Evolutionary conservation across 2,329 filamentous ascomycete genomes (phyloP).

Genomic region (Phoma sp.): DNA sequence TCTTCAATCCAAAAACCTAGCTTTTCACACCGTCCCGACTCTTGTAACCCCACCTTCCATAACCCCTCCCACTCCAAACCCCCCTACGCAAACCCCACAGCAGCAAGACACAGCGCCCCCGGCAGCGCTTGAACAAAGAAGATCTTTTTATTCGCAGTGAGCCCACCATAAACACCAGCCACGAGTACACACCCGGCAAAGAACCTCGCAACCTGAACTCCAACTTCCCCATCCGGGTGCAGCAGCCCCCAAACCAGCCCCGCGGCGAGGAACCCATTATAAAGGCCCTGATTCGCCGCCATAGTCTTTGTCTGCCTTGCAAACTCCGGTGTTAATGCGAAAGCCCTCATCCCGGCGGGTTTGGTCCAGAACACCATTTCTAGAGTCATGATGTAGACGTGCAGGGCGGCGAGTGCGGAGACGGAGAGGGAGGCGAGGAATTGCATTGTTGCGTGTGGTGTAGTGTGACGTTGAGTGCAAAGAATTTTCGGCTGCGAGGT

Average conservation of each 20-base stretch:
- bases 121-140: constrained; percentile 2
- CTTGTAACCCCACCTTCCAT: neutral
- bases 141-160: neutral
- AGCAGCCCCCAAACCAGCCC: neutral
- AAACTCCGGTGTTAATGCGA: constrained; percentile 1
- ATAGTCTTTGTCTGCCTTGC: neutral
- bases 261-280: constrained; percentile 1
- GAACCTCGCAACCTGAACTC: neutral
- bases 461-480: too few species aligned
- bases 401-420: constrained; percentile 4
- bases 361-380: constrained; percentile 8
- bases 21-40: too few species aligned
- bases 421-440: too few species aligned
- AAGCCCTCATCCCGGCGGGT: neutral
- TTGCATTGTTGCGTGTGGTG: too few species aligned
- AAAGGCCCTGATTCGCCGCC: constrained; percentile 6
- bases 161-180: constrained; percentile 1
- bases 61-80: neutral
- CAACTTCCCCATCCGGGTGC: too few species aligned
- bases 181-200: constrained; percentile 3
- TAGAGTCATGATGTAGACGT: constrained; percentile 4
- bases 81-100: neutral
- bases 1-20: too few species aligned
- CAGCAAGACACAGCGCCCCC: constrained; percentile 2
- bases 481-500: too few species aligned